Conservation (phyloP, 495 filamentous ascomycete species). For the Clavariopsis aquatica region DNA sequence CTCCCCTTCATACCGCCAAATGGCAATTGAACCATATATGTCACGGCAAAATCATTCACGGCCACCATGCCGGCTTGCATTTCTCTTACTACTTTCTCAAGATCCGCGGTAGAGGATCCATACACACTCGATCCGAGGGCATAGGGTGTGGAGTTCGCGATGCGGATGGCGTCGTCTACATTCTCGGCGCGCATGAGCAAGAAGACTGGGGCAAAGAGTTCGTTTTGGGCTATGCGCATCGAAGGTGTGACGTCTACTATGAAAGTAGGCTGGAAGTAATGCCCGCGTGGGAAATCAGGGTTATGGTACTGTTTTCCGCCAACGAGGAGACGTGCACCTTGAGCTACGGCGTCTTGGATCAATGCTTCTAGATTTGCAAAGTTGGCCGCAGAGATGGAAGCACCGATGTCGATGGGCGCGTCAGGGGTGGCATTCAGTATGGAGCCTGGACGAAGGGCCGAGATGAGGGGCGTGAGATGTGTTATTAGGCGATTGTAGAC, state of each 20-base stretch:
- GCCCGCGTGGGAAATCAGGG: constrained; percentile 69
- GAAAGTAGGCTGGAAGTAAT: constrained; percentile 90
- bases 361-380: constrained; percentile 62
- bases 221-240: constrained; percentile 78
- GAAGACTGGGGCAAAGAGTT: constrained; percentile 91
- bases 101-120: constrained; percentile 55
- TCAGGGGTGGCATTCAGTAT: constrained; percentile 55
- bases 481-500: constrained; percentile 71
- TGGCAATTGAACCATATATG: constrained; percentile 87
- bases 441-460: constrained; percentile 68
- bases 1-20: constrained; percentile 87
- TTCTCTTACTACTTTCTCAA: constrained; percentile 62
- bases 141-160: constrained; percentile 45
- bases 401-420: constrained; percentile 75
- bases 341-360: constrained; percentile 70
- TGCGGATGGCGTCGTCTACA: constrained; percentile 45
- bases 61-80: constrained; percentile 86
- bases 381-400: constrained; percentile 75
- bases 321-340: constrained; percentile 76
- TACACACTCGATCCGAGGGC: constrained; percentile 61
- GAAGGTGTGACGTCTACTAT: constrained; percentile 71
- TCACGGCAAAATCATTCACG: constrained; percentile 91
- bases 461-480: constrained; percentile 70
- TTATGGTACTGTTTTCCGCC: constrained; percentile 76
- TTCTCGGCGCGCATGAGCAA: constrained; percentile 70